Evolutionary conservation across 148 eudicot species (phyloP), one percentile per base, ranked within the genome.

Genomic region (Linanthus parryae): DNA sequence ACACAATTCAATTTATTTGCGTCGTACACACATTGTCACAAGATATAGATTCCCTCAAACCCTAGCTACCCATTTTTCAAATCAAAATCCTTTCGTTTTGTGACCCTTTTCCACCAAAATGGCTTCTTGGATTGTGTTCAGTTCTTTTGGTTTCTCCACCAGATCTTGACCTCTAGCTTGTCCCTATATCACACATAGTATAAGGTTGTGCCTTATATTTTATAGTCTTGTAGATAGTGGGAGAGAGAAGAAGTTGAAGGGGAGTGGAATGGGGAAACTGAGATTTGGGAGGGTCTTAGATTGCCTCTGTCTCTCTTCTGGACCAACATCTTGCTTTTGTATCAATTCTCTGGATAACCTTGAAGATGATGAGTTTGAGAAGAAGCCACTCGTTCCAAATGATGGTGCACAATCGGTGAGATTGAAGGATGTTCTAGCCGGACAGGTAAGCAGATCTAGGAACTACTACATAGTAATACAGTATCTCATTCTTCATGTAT

Each of bases 231-330:
- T n/a, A n/a, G n/a, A n/a, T n/a, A n/a, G n/a, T n/a, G 11, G 25
- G 31, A 48, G 57, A 26, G 34, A 40, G 33, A 28, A 17, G 14
- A 64, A 31, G 19, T 25, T 18, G 28, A 18, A 27, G 14, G 20
- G n/a, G 16, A 25, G 46, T 31, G 49, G 23, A 27, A 73, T 75
- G 83, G 78, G 75, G 64, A 83, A 62, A 70, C 63, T 85, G 52
- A 76, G 76, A 34, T 48, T 86, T 50, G 84, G 85, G 52, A 83
- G 71, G 50, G 63, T 79, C 36, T 64, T 91, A 51, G 88, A 85
- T 38, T 65, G 76, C 44, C 72, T 91, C 10, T 78, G 88, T 66
- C 59, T 86, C 37, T 75, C 82, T 57, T 51, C 75, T 71, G 75
- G 72, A 43, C 58, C 81, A 71, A 72, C 65, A n/a, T n/a, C n/a